Percentiles rank a stretch among this genome's conserved stretches.
These are phyloP conservation scores for Cochlearia excelsa DNA, from an alignment of 345 rosid genomes.

Conservation along the genomic window DNA sequence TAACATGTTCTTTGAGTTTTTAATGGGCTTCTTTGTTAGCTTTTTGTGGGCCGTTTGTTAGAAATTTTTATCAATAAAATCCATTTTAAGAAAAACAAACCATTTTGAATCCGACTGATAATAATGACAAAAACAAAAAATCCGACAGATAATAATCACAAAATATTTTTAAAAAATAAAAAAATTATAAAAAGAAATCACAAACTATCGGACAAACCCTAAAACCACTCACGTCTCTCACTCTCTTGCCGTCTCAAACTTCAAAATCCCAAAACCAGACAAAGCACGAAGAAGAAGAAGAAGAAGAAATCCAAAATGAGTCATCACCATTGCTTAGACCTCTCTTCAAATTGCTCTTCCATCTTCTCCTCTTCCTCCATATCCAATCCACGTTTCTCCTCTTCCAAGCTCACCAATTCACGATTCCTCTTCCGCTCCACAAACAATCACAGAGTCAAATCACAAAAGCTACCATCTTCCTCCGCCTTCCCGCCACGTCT, in stretches of 20 bases:
- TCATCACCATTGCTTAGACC: slow-evolving; percentile 35
- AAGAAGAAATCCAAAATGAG: slow-evolving; percentile 27
- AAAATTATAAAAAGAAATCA: background rate
- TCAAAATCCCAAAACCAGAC: slow-evolving; percentile 22
- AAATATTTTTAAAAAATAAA: no score
- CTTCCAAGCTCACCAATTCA: slow-evolving; percentile 18
- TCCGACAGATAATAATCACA: no score
- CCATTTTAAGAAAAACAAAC: no score
- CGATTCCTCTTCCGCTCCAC: slow-evolving; percentile 30
- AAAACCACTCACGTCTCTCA: slow-evolving; percentile 20
- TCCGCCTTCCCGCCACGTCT: slow-evolving; percentile 35
- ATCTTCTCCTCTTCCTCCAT: slow-evolving; percentile 28
- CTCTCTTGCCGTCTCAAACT: slow-evolving; percentile 12
- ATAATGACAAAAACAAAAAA: no score
- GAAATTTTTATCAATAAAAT: no score
- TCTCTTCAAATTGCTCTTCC: slow-evolving; percentile 33
- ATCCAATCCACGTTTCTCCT: slow-evolving; percentile 25
- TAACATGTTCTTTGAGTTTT: no score
- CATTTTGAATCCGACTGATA: no score
- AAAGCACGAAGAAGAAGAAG: background rate
- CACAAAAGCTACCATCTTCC: slow-evolving; percentile 12
- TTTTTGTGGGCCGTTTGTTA: no score
- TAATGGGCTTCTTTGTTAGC: no score
- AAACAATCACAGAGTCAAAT: slow-evolving; percentile 20
- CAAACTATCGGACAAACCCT: slow-evolving; percentile 19